Conservation (phyloP, 257 asterid genomes). For the Lithospermum erythrorhizon region DNA sequence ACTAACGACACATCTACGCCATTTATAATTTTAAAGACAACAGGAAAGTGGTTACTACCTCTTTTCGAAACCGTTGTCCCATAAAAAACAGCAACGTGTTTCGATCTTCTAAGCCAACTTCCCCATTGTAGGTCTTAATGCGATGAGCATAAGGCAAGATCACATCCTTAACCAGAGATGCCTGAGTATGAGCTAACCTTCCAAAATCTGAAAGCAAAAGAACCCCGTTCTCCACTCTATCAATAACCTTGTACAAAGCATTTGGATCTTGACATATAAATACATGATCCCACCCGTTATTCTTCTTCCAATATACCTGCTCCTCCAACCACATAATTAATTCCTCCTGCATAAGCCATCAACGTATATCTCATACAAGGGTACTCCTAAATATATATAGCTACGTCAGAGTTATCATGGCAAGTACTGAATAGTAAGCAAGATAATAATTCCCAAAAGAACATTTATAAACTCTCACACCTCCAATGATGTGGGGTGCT, state of each 20-base stretch:
- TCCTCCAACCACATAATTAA: slow-evolving; percentile 85
- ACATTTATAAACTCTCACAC: no score
- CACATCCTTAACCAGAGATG: slow-evolving; percentile 89
- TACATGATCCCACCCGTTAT: slow-evolving; percentile 95
- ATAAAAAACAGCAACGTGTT: slow-evolving; percentile 79
- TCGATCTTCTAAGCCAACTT: slow-evolving; percentile 59
- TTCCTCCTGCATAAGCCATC: slow-evolving; percentile 43
- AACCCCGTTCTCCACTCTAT: slow-evolving; percentile 78
- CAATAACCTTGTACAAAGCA: slow-evolving; percentile 78
- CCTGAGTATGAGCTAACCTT: slow-evolving; percentile 70
- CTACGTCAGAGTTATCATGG: not conserved
- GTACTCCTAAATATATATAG: not conserved
- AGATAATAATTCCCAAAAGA: no score
- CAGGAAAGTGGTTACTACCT: slow-evolving; percentile 29
- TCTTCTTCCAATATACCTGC: slow-evolving; percentile 78
- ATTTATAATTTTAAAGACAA: not conserved
- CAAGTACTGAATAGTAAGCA: no score
- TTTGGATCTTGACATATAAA: slow-evolving; percentile 97
- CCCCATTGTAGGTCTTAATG: slow-evolving; percentile 74
- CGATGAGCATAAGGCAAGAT: slow-evolving; percentile 86
- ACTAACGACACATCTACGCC: not conserved
- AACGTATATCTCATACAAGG: not conserved
- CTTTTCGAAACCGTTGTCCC: slow-evolving; percentile 94
- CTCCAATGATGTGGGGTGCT: no score
- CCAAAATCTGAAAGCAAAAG: slow-evolving; percentile 96